phyloP scores from a whole-genome alignment of 2,329 filamentous ascomycete genomes.

The Tolypocladium capitatum region DNA sequence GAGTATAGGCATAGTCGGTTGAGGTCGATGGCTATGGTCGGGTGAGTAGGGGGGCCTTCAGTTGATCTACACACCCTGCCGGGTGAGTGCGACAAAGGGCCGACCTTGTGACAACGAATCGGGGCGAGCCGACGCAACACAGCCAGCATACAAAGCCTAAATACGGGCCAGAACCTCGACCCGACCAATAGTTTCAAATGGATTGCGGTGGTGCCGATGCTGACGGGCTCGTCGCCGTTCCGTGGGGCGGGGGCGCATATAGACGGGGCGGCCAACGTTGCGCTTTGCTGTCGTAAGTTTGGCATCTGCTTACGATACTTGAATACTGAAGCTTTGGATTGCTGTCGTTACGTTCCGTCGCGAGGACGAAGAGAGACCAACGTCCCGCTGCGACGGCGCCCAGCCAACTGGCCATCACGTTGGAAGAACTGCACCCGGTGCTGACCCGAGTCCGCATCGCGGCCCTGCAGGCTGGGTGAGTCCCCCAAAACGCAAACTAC shows the following conservation, averaged over 20 bases:
- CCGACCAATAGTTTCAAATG: no score
- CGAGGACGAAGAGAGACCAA: not conserved
- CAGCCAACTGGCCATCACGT: no score
- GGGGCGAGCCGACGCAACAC: not conserved
- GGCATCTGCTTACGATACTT: not conserved
- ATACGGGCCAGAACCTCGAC: not conserved
- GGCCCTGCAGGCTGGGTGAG: slow-evolving; percentile 33
- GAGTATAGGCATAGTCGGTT: not conserved
- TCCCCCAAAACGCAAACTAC: not conserved
- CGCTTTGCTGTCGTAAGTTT: not conserved
- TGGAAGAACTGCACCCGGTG: slow-evolving; percentile 27
- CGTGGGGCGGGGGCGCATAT: no score
- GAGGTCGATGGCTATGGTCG: no score
- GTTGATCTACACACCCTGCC: no score
- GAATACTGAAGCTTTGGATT: not conserved
- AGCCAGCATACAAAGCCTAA: not conserved
- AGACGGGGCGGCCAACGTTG: no score
- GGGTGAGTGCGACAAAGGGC: no score
- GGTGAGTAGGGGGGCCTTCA: no score
- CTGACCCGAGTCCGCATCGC: slow-evolving; percentile 34
- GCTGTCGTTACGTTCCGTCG: not conserved
- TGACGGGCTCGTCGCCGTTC: no score
- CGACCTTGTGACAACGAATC: not conserved
- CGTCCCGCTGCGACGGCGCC: no score
- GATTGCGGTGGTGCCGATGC: not conserved